phyloP scores from a whole-genome alignment of 345 rosid genomes.

The Eutrema heterophyllum region DNA sequence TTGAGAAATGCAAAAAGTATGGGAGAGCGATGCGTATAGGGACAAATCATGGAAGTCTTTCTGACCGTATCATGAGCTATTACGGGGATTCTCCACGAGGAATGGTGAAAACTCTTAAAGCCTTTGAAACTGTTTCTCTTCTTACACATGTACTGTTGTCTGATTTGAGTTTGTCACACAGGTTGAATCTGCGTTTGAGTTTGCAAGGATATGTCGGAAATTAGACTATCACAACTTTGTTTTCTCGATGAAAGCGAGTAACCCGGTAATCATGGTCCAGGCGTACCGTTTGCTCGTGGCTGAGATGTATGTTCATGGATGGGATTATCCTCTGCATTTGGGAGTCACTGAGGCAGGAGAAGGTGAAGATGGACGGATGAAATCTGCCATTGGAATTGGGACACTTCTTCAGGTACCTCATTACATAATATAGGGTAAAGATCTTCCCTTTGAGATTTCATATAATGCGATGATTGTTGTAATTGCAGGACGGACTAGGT shows the following conservation, averaged over 20 bases:
- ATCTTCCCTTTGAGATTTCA: not conserved
- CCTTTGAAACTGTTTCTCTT: slow-evolving; percentile 18
- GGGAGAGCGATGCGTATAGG: slow-evolving; percentile 99
- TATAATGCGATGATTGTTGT: not conserved
- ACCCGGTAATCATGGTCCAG: slow-evolving; percentile 97
- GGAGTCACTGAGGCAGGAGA: slow-evolving; percentile 99
- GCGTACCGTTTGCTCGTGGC: slow-evolving; percentile 93
- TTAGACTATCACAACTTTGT: slow-evolving; percentile 94
- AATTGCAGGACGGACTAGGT: slow-evolving; percentile 87
- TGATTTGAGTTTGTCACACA: slow-evolving; percentile 35
- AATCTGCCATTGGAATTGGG: slow-evolving; percentile 97
- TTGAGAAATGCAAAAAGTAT: slow-evolving; percentile 94
- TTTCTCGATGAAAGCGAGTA: slow-evolving; percentile 99
- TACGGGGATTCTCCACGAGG: slow-evolving; percentile 98
- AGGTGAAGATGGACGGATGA: slow-evolving; percentile 99
- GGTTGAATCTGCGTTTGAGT: slow-evolving; percentile 99
- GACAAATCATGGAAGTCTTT: slow-evolving; percentile 98
- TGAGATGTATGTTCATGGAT: slow-evolving; percentile 93
- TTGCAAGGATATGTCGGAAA: slow-evolving; percentile 91
- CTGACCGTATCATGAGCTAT: slow-evolving; percentile 99
- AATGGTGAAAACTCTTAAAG: slow-evolving; percentile 51
- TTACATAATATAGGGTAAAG: not conserved
- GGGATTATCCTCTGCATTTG: slow-evolving; percentile 97
- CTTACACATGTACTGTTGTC: slow-evolving; percentile 9
- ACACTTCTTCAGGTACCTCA: slow-evolving; percentile 84